A percentile compares a stretch with the other conserved stretches of the same genome.
phyloP scores from a whole-genome alignment of 768 basidiomycete genomes.

The Lactarius evosmus region DNA sequence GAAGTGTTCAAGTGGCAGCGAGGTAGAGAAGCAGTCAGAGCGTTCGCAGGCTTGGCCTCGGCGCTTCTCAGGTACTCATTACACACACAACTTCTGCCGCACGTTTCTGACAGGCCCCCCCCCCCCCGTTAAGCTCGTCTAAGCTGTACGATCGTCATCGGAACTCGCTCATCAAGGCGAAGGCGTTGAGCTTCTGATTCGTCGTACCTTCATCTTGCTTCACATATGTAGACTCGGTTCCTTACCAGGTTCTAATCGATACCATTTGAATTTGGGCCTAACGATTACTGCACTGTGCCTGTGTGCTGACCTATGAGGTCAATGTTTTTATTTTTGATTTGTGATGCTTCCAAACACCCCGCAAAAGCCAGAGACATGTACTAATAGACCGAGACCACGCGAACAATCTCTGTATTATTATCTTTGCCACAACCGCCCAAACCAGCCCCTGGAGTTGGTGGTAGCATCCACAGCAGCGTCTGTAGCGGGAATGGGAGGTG shows the following conservation, averaged over 20 bases:
- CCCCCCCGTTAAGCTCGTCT: slow-evolving; percentile 47
- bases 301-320: not conserved
- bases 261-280: slow-evolving; percentile 13
- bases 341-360: not conserved
- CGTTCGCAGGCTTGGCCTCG: slow-evolving; percentile 63
- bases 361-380: not conserved
- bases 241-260: slow-evolving; percentile 11
- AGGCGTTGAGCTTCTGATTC: slow-evolving; percentile 40
- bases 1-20: slow-evolving; percentile 71
- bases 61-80: slow-evolving; percentile 65
- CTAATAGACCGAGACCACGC: not conserved
- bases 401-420: not conserved
- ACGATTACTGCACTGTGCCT: not conserved
- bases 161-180: slow-evolving; percentile 58
- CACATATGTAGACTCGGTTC: slow-evolving; percentile 20
- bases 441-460: not conserved
- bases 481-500: not conserved
- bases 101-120: slow-evolving; percentile 16
- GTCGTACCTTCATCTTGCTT: slow-evolving; percentile 14
- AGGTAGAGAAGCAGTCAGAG: slow-evolving; percentile 56
- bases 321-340: not conserved
- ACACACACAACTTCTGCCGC: slow-evolving; percentile 20
- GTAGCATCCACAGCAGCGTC: not conserved
- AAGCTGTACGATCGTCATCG: slow-evolving; percentile 76
- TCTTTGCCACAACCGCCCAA: slow-evolving; percentile 6